A percentile compares a stretch with the other conserved stretches of the same genome.
Evolutionary conservation across 345 rosid species (phyloP).

Genomic region (Sisymbrium irio): DNA sequence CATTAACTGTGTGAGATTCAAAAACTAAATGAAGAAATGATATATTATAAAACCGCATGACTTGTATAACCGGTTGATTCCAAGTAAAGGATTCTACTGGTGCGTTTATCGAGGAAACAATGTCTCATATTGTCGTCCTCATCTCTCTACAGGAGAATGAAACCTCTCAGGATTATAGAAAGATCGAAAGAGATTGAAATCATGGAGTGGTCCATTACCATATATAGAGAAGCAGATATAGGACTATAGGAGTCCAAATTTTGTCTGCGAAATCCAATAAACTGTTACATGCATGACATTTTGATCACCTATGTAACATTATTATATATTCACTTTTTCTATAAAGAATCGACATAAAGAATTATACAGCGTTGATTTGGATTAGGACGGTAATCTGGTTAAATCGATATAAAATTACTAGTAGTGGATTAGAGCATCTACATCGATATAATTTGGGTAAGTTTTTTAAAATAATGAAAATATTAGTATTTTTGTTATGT

Average conservation of each 20-base stretch:
- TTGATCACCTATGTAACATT: not conserved
- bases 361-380: not conserved
- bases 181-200: slow-evolving; percentile 10
- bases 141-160: slow-evolving; percentile 17
- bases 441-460: no score
- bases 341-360: not conserved
- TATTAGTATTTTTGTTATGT: no score
- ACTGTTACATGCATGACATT: not conserved
- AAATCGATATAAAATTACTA: not conserved
- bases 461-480: no score
- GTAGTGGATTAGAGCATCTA: no score
- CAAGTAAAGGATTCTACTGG: not conserved
- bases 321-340: not conserved
- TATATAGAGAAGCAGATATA: not conserved
- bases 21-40: not conserved
- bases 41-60: not conserved
- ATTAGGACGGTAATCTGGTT: not conserved
- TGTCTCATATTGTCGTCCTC: slow-evolving; percentile 25
- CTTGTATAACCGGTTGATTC: not conserved
- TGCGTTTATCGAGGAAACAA: slow-evolving; percentile 11
- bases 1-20: not conserved
- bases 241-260: slow-evolving; percentile 9
- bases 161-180: slow-evolving; percentile 12
- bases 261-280: not conserved
- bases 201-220: slow-evolving; percentile 24